phyloP scores from a whole-genome alignment of 1,284 basidiomycete genomes.

The Ustilago crameri region DNA sequence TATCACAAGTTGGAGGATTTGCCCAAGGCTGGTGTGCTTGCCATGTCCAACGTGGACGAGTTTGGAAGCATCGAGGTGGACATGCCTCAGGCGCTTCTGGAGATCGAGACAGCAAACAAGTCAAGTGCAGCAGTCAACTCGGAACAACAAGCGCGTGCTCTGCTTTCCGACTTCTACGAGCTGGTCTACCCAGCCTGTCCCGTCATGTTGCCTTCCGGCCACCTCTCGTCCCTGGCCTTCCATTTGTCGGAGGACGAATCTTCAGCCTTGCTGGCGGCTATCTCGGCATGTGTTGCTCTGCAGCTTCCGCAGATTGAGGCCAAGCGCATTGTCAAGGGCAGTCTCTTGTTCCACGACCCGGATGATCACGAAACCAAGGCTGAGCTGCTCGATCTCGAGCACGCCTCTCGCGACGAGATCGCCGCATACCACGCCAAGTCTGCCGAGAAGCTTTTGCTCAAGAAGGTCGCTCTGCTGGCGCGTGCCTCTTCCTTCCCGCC shows the following conservation, averaged over 20 bases:
- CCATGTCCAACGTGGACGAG: conserved; percentile 30
- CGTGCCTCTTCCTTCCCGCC: conserved; percentile 40
- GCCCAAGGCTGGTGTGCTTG: conserved; percentile 55
- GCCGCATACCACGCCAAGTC: conserved; percentile 57
- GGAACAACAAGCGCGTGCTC: conserved; percentile 47
- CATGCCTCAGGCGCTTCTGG: conserved; percentile 34
- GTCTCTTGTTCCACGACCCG: conserved; percentile 35
- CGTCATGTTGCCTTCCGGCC: conserved; percentile 56
- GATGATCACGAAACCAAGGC: conserved; percentile 49
- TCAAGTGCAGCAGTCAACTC: conserved; percentile 48
- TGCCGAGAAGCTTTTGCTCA: conserved; percentile 52
- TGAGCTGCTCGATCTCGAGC: conserved; percentile 40
- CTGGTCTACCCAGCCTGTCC: conserved; percentile 58
- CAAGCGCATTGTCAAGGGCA: conserved; percentile 51
- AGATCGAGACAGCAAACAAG: conserved; percentile 42
- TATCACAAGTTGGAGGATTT: conserved; percentile 56
- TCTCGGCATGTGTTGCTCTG: conserved; percentile 51
- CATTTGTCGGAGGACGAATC: conserved; percentile 59
- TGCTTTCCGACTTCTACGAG: conserved; percentile 57
- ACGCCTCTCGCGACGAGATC: conserved; percentile 50
- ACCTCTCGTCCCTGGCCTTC: conserved; percentile 59
- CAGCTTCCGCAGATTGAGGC: conserved; percentile 53
- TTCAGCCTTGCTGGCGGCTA: conserved; percentile 55
- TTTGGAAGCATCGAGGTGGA: conserved; percentile 34
- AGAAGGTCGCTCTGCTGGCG: conserved; percentile 35